These are phyloP conservation scores for Entelexis sorbosivorans DNA, from an alignment of 1,139 yeast species.

Conservation along the genomic window DNA sequence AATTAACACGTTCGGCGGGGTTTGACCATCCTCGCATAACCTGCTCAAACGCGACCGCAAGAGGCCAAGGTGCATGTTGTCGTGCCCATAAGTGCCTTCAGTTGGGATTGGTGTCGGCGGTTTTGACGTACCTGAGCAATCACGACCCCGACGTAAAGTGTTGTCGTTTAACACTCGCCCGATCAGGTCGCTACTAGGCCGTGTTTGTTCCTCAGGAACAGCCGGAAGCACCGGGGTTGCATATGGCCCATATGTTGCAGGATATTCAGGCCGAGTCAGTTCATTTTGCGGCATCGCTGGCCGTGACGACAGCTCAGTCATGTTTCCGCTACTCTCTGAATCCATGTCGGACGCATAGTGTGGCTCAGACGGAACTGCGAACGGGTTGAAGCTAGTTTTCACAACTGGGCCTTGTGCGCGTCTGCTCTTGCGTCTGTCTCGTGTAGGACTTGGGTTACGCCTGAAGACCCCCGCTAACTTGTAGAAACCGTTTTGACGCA, in stretches of 20 bases:
- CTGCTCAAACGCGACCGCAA: background rate
- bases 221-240: too few relatives aligned
- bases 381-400: background rate
- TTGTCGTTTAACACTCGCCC: background rate
- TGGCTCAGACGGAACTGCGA: background rate
- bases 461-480: background rate
- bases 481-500: background rate
- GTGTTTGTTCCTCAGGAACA: too few relatives aligned
- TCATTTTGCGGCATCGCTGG: too few relatives aligned
- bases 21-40: background rate
- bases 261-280: too few relatives aligned
- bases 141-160: background rate
- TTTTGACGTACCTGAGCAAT: background rate
- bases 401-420: background rate
- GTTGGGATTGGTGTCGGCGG: background rate
- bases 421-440: background rate
- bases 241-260: too few relatives aligned
- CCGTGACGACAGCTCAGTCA: too few relatives aligned
- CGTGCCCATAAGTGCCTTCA: background rate
- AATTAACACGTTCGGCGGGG: background rate
- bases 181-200: background rate
- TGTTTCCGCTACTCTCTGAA: background rate
- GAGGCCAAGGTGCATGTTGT: background rate
- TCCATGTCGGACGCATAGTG: background rate
- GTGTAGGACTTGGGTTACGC: background rate